Percentiles rank a stretch among this genome's conserved stretches.
Evolutionary conservation across 768 basidiomycete genomes (phyloP).

Genomic region (Clitopilus passeckerianus): DNA sequence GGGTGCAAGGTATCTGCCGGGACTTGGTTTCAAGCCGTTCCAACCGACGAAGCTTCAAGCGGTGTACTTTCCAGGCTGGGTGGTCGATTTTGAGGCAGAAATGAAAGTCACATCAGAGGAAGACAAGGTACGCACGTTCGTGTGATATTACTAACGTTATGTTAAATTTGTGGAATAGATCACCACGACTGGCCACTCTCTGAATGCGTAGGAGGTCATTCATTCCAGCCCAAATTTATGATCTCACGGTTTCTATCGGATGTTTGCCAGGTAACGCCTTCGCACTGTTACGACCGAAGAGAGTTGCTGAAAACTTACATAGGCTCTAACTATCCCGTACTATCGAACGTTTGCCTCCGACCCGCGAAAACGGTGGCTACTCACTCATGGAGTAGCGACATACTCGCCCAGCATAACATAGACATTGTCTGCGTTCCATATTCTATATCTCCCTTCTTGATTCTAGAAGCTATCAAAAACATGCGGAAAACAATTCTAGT

Average conservation of each 20-base stretch:
- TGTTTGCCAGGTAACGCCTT: constrained; percentile 37
- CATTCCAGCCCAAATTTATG: background rate
- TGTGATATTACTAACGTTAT: background rate
- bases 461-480: constrained; percentile 30
- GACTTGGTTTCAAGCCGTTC: constrained; percentile 29
- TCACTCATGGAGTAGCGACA: constrained; percentile 40
- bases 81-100: constrained; percentile 50
- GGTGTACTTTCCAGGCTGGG: constrained; percentile 62
- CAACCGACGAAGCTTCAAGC: constrained; percentile 43
- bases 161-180: constrained; percentile 13
- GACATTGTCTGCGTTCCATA: constrained; percentile 56
- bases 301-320: too few relatives aligned
- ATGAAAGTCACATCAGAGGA: constrained; percentile 23
- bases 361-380: constrained; percentile 14
- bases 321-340: constrained; percentile 40
- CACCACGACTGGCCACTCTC: constrained; percentile 26
- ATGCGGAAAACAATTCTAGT: constrained; percentile 32
- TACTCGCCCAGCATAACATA: constrained; percentile 42
- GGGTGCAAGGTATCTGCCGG: constrained; percentile 31
- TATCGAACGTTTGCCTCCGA: constrained; percentile 40
- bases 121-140: constrained; percentile 16
- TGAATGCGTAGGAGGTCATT: constrained; percentile 37
- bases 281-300: background rate
- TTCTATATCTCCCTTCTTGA: constrained; percentile 45
- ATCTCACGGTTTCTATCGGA: constrained; percentile 17